Base-by-base conservation (phyloP, 2,329 filamentous ascomycete genomes). In the Pseudogymnoascus sp. region DNA sequence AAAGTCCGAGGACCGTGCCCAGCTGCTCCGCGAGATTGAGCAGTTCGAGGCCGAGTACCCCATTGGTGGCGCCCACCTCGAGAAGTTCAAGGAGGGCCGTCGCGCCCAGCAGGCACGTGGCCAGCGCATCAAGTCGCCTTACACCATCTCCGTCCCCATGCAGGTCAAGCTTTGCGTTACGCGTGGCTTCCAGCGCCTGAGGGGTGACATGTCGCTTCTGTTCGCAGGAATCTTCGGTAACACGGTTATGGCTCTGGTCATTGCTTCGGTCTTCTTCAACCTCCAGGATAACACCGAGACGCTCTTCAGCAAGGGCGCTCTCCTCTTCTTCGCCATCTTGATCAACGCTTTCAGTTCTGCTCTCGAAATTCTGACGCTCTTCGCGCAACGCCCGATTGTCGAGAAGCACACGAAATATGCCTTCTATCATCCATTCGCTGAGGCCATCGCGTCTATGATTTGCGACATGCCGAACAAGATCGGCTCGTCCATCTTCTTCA, bases 371-470 rank as follows among this genome's bases (percentile, higher is more conserved):
- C 75, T 94, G 35, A 92, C 90, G 0, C 81, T 96, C 4, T 97
- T 94, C 72, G 84, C 90, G 2, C 92, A 96, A 82, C 88, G 92
- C 38, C 89, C 90, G 1, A 96, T 96, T 69, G 91, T 97, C 64
- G 91, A 96, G 72, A 96, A 96, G 73, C 92, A 97, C 69, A 78
- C 82, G 62, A 85, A 89, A 63, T 96, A 96, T 72, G 91, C 92
- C 15, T 81, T 96, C 15, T 96, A 96, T 70, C 92, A 96, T 70
- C 91, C 92, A 0, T 92, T 89, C 8, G 89, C 91, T 13, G 92
- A 97, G 79, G 91, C 92, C n/a, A 81, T 93, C 58, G 85, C 92
- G 0, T 94, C 90, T 8, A 94, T 96, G 88, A 75, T 96, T 31
- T 88, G 84, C 65, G 92, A 96, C 68, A 76, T 96, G 76, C 92